Evolutionary conservation across 192 early-diverging fungal species (phyloP).

Genomic region (Radiomyces spectabilis): DNA sequence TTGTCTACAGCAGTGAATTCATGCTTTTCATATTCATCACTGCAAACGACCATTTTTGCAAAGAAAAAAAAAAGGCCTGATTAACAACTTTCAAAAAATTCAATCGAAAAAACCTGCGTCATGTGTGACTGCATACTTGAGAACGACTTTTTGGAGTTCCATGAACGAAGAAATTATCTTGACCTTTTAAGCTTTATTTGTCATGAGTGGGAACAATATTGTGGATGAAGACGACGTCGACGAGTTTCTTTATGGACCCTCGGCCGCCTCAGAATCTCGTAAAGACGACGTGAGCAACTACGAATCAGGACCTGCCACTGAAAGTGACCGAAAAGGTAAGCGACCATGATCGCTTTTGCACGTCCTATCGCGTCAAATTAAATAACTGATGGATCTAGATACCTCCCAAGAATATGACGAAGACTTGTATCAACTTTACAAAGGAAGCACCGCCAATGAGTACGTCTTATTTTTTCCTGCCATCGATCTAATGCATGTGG

Average conservation of each 20-base stretch:
- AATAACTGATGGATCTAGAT: neutral
- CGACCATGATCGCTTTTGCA: neutral
- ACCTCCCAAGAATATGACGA: neutral
- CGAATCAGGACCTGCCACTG: neutral
- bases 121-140: too few species aligned
- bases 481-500: too few species aligned
- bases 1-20: too few species aligned
- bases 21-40: too few species aligned
- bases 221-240: conserved; percentile 29
- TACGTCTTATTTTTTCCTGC: neutral
- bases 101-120: too few species aligned
- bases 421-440: conserved; percentile 6
- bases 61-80: too few species aligned
- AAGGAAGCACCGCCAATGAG: conserved; percentile 2
- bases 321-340: neutral
- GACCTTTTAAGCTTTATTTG: too few species aligned
- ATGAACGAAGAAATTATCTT: too few species aligned
- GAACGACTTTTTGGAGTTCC: too few species aligned
- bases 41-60: too few species aligned
- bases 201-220: too few species aligned
- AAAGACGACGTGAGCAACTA: neutral
- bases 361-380: neutral
- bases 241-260: conserved; percentile 26
- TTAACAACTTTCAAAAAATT: too few species aligned
- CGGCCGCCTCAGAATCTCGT: neutral